Base-by-base conservation (phyloP, 1,284 basidiomycete genomes). In the Rhizoctonia solani region DNA sequence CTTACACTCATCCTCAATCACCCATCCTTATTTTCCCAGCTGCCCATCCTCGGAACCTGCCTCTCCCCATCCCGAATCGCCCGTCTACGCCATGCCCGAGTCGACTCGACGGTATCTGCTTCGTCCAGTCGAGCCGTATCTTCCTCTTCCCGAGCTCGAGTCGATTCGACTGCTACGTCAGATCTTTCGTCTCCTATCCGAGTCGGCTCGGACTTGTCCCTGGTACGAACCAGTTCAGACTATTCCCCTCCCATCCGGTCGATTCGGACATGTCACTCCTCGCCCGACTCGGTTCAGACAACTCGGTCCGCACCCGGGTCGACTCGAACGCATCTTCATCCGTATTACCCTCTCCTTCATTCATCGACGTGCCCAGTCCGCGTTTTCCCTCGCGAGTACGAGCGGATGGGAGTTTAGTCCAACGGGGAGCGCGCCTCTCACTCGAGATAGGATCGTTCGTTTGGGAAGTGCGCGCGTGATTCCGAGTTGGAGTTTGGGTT, bases 21-120 rank as follows among this genome's bases (percentile, higher is more conserved):
- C 52, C 63, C 5, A 41, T 66, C 52, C 42, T 66, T 50, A 66
- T 66, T 66, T 66, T 66, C 63, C 63, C 63, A 47, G 63, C 63
- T 6, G 39, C 63, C 19, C 41, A n/a, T n/a, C 63, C 14, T 66
- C 63, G 13, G 63, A 66, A 52, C 63, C 63, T 34, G 63, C 52
- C 41, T 66, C 63, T 27, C 63, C 59, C 21, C 63, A 47, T 19
- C 50, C 21, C 58, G 50, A 11, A 13, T 52, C 9, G 46, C 41
- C 30, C 27, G 63, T 30, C 52, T 54, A 6, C 50, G 63, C 25
- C 63, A 66, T 21, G 42, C 52, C 14, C 63, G 63, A 4, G 52
- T 66, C 16, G 52, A 66, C 27, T 66, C 63, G 37, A 66, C 50
- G 50, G 3, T 53, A 47, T 34, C 41, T 16, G 41, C 41, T 21